Base-by-base conservation (phyloP, 352 stramenopile genomes). In the Thalassiosira livingstoniorum region DNA sequence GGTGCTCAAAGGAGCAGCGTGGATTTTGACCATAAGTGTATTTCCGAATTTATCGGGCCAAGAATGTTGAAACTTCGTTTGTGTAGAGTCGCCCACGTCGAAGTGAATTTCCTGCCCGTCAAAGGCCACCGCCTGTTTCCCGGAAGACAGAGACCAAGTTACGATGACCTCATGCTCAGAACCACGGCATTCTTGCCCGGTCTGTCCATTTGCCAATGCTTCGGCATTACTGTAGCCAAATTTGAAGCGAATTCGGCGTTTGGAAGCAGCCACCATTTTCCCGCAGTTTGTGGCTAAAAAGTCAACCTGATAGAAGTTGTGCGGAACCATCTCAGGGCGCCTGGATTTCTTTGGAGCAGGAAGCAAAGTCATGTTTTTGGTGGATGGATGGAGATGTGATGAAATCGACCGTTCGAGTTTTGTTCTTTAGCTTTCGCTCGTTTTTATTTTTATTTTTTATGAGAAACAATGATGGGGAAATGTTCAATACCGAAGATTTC, bases 301-400 rank as follows among this genome's bases (percentile, higher is more conserved):
- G 70, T 94, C 90, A 5, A 94, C 78, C 82, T 94, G 87, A 57
- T 94, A 94, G n/a, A 62, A 32, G 7, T 66, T 78, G 65, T 83
- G 72, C 0, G 55, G 66, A 34, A 82, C 75, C 34, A 71, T 60
- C 31, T 15, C 11, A n/a, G 43, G 51, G 23, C 55, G 42, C 27
- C 35, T 64, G 11, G 64, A 65, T 39, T 62, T 57, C n/a, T 63
- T 31, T 7, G 53, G 47, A 18, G 68, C 54, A 5, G 68, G 25
- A 39, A 34, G 47, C 11, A 70, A 45, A 31, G 53, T 35, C n/a
- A n/a, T n/a, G n/a, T n/a, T n/a, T n/a, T n/a, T n/a, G n/a, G n/a
- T n/a, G n/a, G n/a, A n/a, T n/a, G n/a, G n/a, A n/a, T n/a, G n/a
- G n/a, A n/a, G n/a, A n/a, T n/a, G n/a, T n/a, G n/a, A n/a, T n/a